A percentile compares a stretch with the other conserved stretches of the same genome.
These are phyloP conservation scores for Ciborinia camelliae DNA, from an alignment of 2,329 filamentous ascomycete species.

Conservation along the genomic window DNA sequence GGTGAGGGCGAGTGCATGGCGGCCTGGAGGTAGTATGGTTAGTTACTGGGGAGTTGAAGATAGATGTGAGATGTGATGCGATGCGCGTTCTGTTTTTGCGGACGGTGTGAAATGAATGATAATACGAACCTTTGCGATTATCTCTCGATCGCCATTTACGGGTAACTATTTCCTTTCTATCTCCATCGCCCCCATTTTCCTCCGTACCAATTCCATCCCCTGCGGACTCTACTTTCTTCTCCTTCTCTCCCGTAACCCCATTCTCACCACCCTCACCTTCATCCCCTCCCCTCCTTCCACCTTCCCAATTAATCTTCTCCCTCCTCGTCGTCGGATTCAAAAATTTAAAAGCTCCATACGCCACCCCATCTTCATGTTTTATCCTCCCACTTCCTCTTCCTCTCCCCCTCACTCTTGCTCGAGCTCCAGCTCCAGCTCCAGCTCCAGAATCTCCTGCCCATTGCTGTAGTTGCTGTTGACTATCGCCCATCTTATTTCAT, in stretches of 20 bases:
- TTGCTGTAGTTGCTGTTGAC: no score
- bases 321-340: constrained; percentile 47
- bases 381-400: background rate
- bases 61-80: background rate
- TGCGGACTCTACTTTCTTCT: background rate
- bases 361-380: constrained; percentile 16
- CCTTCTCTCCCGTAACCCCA: background rate
- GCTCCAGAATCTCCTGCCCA: no score
- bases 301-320: constrained; percentile 16
- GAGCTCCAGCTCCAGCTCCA: no score
- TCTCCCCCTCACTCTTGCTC: background rate
- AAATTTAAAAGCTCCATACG: constrained; percentile 44
- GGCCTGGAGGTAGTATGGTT: constrained; percentile 27
- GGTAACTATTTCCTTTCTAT: background rate
- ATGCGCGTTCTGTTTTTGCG: background rate
- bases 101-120: background rate
- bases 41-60: background rate
- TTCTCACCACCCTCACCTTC: constrained; percentile 1
- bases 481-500: no score
- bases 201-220: background rate
- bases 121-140: constrained; percentile 43
- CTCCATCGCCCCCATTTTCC: background rate
- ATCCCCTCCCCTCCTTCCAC: background rate
- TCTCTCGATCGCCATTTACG: constrained; percentile 45
- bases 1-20: constrained; percentile 42